Conservation (phyloP, 306 rosid species). For the Ziziphus jujuba region DNA sequence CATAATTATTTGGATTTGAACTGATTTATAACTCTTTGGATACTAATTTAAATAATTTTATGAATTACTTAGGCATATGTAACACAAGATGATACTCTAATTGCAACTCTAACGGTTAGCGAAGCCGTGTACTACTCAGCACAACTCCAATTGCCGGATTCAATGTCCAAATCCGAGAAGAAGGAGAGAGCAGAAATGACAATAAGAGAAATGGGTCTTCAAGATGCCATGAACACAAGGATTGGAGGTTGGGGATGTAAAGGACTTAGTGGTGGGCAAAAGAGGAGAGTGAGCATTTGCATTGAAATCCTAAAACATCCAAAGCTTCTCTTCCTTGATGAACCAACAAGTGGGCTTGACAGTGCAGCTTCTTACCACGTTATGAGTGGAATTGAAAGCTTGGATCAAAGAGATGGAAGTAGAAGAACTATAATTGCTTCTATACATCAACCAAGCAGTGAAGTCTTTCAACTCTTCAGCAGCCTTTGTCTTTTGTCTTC, state of each 20-base stretch:
- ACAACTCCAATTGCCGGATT: slow-evolving; percentile 50
- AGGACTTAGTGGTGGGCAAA: slow-evolving; percentile 64
- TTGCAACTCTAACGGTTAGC: slow-evolving; percentile 45
- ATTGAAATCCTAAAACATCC: slow-evolving; percentile 61
- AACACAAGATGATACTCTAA: slow-evolving; percentile 56
- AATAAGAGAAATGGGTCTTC: slow-evolving; percentile 52
- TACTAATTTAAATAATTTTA: background rate
- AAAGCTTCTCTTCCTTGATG: slow-evolving; percentile 59
- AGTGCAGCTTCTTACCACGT: slow-evolving; percentile 57
- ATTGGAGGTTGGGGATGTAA: slow-evolving; percentile 49
- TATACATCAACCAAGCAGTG: slow-evolving; percentile 66
- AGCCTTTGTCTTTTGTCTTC: slow-evolving; percentile 31
- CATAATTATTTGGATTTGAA: no score
- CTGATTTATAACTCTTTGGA: background rate
- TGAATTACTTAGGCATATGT: slow-evolving; percentile 45
- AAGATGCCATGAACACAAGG: slow-evolving; percentile 45
- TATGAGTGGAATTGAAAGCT: slow-evolving; percentile 35
- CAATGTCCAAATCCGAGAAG: slow-evolving; percentile 53
- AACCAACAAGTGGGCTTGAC: slow-evolving; percentile 74
- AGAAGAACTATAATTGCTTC: slow-evolving; percentile 45
- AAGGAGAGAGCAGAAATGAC: slow-evolving; percentile 46
- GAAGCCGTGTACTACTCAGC: slow-evolving; percentile 58
- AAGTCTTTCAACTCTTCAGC: slow-evolving; percentile 47
- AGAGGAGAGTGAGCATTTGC: slow-evolving; percentile 65
- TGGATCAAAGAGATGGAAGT: slow-evolving; percentile 37